Evolutionary conservation across 768 basidiomycete species (phyloP), one percentile per base, ranked within the genome.

Genomic region (Hirschioporus abietinus): DNA sequence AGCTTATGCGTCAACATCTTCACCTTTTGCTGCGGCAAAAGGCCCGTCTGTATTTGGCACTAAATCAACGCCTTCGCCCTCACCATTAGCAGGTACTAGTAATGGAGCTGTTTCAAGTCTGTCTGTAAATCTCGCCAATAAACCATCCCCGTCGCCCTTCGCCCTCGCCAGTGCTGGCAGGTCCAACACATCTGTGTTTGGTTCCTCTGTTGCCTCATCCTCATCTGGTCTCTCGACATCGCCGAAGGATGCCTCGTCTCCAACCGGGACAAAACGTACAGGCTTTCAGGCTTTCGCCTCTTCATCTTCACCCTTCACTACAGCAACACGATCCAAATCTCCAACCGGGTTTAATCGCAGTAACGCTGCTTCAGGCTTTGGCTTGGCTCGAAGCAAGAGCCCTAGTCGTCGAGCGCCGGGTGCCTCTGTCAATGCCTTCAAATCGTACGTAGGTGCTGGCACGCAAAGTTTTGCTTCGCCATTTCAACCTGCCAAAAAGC

Each of bases 21-120:
- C 91, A 1, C 91, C 91, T 5, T 93, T 93, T 71, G 86, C 89
- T 17, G 76, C 84, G 61, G 86, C 90, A 72, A 91, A 88, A 70
- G 91, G 90, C 61, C 84, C 88, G 67, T 90, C 84, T 72, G 69
- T 83, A 27, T 82, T 84, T 65, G 74, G 74, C 71, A 15, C 60
- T 25, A 25, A 71, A 58, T 72, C 71, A 63, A 71, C 73, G 52
- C 70, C 72, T 35, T 72, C 76, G n/a, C 74, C 72, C 36, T 69
- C 73, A 24, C 66, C 68, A n/a, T 73, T 68, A 70, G 65, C 70
- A 5, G 68, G 65, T n/a, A 64, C 69, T n/a, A 69, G 60, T 60
- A 61, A 70, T 52, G 42, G 18, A 65, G 64, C 60, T 42, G 64
- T 30, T 52, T 67, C 25, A 26, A 64, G 7, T 9, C 18, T 72